Conservation (phyloP, 2,329 filamentous ascomycete species). For the Colletotrichum eleusines region DNA sequence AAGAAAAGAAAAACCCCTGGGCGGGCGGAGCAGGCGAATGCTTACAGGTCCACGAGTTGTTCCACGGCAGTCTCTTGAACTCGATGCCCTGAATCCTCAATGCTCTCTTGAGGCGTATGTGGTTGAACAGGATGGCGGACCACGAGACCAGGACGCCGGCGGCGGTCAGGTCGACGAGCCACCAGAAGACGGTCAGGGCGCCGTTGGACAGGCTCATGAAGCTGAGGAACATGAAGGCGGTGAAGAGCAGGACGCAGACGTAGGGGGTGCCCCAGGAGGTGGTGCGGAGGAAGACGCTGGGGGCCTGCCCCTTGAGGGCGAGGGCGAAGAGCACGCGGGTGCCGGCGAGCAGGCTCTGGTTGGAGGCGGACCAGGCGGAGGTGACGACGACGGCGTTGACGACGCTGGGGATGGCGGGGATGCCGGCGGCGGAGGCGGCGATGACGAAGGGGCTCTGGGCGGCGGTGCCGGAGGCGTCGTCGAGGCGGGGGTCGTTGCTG, state of each 20-base stretch:
- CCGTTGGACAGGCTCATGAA: slow-evolving; percentile 71
- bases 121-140: slow-evolving; percentile 67
- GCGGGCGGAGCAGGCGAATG: slow-evolving; percentile 17
- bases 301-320: slow-evolving; percentile 64
- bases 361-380: slow-evolving; percentile 63
- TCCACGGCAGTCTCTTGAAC: slow-evolving; percentile 66
- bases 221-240: slow-evolving; percentile 71
- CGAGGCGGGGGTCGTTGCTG: slow-evolving; percentile 62
- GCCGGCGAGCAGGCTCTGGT: slow-evolving; percentile 67
- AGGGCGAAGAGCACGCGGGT: slow-evolving; percentile 68
- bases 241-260: slow-evolving; percentile 54
- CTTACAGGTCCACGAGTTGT: slow-evolving; percentile 72
- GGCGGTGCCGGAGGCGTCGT: slow-evolving; percentile 61
- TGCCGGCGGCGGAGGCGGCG: slow-evolving; percentile 64
- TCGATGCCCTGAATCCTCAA: slow-evolving; percentile 61
- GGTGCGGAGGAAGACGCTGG: slow-evolving; percentile 56
- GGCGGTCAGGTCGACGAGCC: slow-evolving; percentile 68
- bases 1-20: no score
- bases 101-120: slow-evolving; percentile 69
- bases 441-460: slow-evolving; percentile 65
- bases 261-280: slow-evolving; percentile 49
- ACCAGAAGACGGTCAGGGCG: slow-evolving; percentile 71
- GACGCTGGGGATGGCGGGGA: slow-evolving; percentile 64
- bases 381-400: slow-evolving; percentile 68
- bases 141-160: slow-evolving; percentile 66